A percentile compares a stretch with the other conserved stretches of the same genome.
These are phyloP conservation scores for Beauveria scarabaeidicola DNA, from an alignment of 2,329 filamentous ascomycete species.

Conservation along the genomic window DNA sequence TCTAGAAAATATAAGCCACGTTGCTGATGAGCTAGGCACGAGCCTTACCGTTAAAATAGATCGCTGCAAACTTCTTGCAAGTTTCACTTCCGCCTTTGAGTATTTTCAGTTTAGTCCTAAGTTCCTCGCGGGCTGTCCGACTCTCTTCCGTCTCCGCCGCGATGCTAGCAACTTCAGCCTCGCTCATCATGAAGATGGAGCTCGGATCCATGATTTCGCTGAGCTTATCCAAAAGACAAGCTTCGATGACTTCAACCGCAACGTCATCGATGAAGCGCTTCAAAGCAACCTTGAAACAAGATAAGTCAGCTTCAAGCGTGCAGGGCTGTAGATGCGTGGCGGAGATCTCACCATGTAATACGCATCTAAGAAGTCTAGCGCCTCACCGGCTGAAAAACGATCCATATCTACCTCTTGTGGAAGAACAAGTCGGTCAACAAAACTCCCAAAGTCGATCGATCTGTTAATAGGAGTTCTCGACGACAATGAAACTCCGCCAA, in stretches of 20 bases:
- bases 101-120: neutral
- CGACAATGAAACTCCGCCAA: neutral
- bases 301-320: neutral
- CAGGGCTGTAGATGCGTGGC: neutral
- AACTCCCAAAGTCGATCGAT: neutral
- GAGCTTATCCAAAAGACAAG: conserved; percentile 15
- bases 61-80: conserved; percentile 2
- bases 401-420: conserved; percentile 19
- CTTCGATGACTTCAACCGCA: conserved; percentile 19
- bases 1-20: neutral
- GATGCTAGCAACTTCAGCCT: conserved; percentile 14
- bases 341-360: conserved; percentile 30
- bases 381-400: conserved; percentile 22
- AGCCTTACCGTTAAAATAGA: neutral
- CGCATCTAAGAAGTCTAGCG: conserved; percentile 29
- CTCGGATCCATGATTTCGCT: conserved; percentile 15
- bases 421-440: neutral
- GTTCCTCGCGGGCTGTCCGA: neutral
- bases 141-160: conserved; percentile 16
- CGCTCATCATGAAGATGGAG: conserved; percentile 14
- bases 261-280: conserved; percentile 18
- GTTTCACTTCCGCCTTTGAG: neutral
- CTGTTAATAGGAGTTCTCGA: neutral
- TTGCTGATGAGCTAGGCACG: too few relatives aligned
- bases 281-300: conserved; percentile 13